These are phyloP conservation scores for Vachellia collinsii DNA, from an alignment of 306 rosid genomes.

Conservation along the genomic window DNA sequence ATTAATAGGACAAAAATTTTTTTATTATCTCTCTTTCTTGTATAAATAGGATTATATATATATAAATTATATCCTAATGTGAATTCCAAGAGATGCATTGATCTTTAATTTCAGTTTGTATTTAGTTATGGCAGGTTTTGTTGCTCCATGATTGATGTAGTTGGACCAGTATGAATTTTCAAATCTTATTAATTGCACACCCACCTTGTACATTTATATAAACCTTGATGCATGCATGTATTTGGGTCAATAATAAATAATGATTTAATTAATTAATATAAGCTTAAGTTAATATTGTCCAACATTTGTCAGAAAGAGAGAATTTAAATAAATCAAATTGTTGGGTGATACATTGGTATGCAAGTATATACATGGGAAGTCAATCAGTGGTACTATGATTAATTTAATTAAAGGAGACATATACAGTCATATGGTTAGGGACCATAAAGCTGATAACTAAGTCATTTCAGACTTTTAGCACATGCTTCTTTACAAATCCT, in stretches of 20 bases:
- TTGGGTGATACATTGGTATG: constrained; percentile 26
- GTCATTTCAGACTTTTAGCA: constrained; percentile 28
- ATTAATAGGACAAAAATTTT: too few species aligned
- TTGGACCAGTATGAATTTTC: constrained; percentile 36
- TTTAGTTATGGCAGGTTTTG: constrained; percentile 26
- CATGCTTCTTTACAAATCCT: constrained; percentile 22
- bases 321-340: constrained; percentile 17
- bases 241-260: not conserved
- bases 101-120: constrained; percentile 27
- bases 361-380: not conserved
- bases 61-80: constrained; percentile 3
- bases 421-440: constrained; percentile 27
- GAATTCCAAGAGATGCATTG: constrained; percentile 3
- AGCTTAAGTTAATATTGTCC: not conserved
- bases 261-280: not conserved
- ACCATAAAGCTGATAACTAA: constrained; percentile 17
- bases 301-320: constrained; percentile 32
- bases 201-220: not conserved
- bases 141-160: constrained; percentile 40
- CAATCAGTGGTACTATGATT: constrained; percentile 7
- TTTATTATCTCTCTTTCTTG: too few species aligned
- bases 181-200: constrained; percentile 34
- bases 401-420: constrained; percentile 25
- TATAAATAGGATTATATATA: too few species aligned
- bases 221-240: constrained; percentile 7